A percentile compares a stretch with the other conserved stretches of the same genome.
Evolutionary conservation across 129 eudicot genomes (phyloP).

Genomic region (Ambrosia artemisiifolia): DNA sequence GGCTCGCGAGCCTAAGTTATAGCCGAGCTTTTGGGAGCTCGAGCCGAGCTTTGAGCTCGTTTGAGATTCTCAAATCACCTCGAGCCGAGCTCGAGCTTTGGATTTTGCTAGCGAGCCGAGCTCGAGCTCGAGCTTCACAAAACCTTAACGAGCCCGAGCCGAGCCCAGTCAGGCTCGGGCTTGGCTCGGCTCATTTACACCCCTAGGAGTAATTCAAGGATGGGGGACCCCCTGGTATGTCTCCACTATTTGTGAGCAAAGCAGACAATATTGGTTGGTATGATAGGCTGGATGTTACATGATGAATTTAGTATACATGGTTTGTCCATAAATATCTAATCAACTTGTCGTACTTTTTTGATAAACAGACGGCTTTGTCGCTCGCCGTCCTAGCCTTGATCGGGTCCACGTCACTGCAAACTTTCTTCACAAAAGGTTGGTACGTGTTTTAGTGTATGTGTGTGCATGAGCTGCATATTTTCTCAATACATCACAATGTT

Average conservation of each 20-base stretch:
- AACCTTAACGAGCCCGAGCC: no score
- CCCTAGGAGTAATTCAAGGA: not conserved
- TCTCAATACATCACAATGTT: not conserved
- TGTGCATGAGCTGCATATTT: not conserved
- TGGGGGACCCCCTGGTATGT: not conserved
- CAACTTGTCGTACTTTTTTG: constrained; percentile 1
- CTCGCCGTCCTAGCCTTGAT: constrained; percentile 48
- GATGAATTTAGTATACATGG: not conserved
- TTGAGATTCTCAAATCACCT: no score
- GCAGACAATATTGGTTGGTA: not conserved
- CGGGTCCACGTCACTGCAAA: constrained; percentile 46
- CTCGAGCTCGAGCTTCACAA: no score
- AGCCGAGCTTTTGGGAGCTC: no score
- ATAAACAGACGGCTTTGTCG: constrained; percentile 45
- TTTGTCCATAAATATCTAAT: not conserved
- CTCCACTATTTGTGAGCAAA: not conserved
- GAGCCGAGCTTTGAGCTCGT: no score
- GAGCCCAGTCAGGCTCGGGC: no score
- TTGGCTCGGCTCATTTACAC: no score
- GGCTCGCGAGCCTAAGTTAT: no score
- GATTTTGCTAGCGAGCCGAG: no score
- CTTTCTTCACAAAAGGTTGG: constrained; percentile 49
- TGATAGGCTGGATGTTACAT: not conserved
- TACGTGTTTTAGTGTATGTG: constrained; percentile 6
- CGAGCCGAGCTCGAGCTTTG: no score